Conservation (phyloP, 768 basidiomycete species). For the Lactifluus pinguis region DNA sequence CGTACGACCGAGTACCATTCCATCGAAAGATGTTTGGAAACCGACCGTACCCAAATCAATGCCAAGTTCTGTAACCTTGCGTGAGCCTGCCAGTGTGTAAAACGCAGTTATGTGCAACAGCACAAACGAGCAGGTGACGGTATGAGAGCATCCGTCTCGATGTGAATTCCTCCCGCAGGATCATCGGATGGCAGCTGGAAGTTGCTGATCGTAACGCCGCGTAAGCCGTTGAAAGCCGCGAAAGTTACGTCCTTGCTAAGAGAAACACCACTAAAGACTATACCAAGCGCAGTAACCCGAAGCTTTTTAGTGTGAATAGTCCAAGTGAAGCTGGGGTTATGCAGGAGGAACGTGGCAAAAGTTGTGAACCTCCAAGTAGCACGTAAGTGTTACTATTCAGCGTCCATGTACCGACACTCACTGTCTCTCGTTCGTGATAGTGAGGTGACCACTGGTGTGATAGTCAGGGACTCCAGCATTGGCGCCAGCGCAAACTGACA, state of each 20-base stretch:
- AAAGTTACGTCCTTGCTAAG: slow-evolving; percentile 53
- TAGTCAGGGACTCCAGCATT: slow-evolving; percentile 61
- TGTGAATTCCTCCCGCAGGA: too few species aligned
- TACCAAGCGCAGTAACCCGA: slow-evolving; percentile 55
- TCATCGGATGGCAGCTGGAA: too few species aligned
- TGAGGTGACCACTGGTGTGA: slow-evolving; percentile 39
- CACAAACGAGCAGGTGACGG: too few species aligned
- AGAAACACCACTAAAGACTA: slow-evolving; percentile 55
- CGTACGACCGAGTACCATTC: too few species aligned
- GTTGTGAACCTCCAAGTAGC: slow-evolving; percentile 41
- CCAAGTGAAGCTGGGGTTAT: slow-evolving; percentile 59
- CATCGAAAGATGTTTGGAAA: too few species aligned
- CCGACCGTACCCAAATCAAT: too few species aligned
- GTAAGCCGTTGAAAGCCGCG: slow-evolving; percentile 63
- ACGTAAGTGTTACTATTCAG: not conserved
- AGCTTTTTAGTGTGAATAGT: slow-evolving; percentile 58
- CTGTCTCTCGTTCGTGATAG: slow-evolving; percentile 44
- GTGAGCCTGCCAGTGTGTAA: too few species aligned
- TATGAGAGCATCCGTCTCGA: too few species aligned
- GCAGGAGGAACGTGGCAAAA: slow-evolving; percentile 57
- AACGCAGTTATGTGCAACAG: too few species aligned
- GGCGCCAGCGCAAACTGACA: slow-evolving; percentile 55
- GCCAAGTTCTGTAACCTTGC: too few species aligned
- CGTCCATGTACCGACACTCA: slow-evolving; percentile 25
- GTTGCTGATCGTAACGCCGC: slow-evolving; percentile 48